A percentile compares a stretch with the other conserved stretches of the same genome.
phyloP scores from a whole-genome alignment of 1,139 yeast species.

The Kodamaea ohmeri region DNA sequence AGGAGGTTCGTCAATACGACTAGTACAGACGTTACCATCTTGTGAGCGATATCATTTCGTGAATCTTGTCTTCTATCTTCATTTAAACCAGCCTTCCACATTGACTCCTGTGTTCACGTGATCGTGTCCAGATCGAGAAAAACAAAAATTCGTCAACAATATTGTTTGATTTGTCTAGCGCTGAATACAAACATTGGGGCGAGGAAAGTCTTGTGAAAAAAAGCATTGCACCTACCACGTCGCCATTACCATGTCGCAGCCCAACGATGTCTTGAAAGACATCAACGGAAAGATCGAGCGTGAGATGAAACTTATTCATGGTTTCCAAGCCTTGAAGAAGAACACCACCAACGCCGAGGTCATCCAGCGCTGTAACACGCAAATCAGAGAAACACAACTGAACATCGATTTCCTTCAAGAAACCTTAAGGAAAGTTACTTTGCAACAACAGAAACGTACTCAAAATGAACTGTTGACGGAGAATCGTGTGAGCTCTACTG shows the following conservation, averaged over 20 bases:
- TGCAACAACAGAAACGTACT: slow-evolving; percentile 26
- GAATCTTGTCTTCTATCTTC: not conserved
- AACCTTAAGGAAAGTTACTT: slow-evolving; percentile 62
- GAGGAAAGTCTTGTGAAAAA: not conserved
- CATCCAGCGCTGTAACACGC: slow-evolving; percentile 86
- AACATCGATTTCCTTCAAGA: slow-evolving; percentile 86
- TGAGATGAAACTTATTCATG: slow-evolving; percentile 82
- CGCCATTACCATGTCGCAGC: slow-evolving; percentile 7
- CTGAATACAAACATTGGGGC: not conserved
- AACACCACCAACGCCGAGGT: slow-evolving; percentile 77
- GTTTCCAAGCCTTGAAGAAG: slow-evolving; percentile 76
- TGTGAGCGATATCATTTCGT: not conserved
- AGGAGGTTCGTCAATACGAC: too few relatives aligned
- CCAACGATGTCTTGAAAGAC: slow-evolving; percentile 48
- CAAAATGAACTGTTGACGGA: slow-evolving; percentile 5
- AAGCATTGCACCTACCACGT: not conserved
- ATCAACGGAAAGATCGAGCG: slow-evolving; percentile 81
- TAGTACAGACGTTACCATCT: not conserved
- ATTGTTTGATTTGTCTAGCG: slow-evolving; percentile 3
- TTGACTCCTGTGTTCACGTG: not conserved
- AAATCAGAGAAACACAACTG: slow-evolving; percentile 85
- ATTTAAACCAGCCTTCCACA: not conserved
- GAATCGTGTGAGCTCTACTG: slow-evolving; percentile 3
- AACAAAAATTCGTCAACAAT: slow-evolving; percentile 5
- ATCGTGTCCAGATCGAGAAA: slow-evolving; percentile 4